These are phyloP conservation scores for Cytospora schulzeri DNA, from an alignment of 2,329 filamentous ascomycete species.

Conservation along the genomic window DNA sequence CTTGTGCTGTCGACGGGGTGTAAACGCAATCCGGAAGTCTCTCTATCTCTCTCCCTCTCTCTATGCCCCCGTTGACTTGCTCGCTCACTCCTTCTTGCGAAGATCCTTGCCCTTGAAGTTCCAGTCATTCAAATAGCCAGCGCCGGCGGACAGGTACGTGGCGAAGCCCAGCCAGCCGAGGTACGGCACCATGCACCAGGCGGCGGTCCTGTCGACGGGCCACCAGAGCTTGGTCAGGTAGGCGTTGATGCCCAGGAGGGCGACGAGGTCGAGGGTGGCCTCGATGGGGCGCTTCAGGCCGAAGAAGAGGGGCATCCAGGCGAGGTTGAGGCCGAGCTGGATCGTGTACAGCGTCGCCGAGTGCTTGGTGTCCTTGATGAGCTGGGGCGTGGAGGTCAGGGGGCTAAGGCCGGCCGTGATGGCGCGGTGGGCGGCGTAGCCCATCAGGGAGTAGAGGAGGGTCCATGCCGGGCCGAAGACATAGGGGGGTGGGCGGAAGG, in stretches of 20 bases:
- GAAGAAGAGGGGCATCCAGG: conserved; percentile 95
- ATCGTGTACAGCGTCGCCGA: conserved; percentile 81
- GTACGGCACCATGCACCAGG: conserved; percentile 78
- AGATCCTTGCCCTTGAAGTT: conserved; percentile 48
- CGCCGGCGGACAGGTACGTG: conserved; percentile 76
- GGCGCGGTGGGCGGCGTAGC: conserved; percentile 83
- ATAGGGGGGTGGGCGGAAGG: conserved; percentile 60
- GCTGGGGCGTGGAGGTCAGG: conserved; percentile 49
- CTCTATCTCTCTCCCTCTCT: too few species aligned
- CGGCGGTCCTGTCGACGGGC: conserved; percentile 70
- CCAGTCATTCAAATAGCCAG: conserved; percentile 71
- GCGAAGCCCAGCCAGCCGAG: conserved; percentile 85
- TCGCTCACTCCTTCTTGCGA: conserved; percentile 31
- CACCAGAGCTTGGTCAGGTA: conserved; percentile 79
- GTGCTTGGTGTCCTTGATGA: conserved; percentile 62
- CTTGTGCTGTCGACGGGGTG: background rate
- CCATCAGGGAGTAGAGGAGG: conserved; percentile 75
- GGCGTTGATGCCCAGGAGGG: conserved; percentile 69
- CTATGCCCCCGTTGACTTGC: too few species aligned
- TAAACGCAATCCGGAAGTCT: background rate
- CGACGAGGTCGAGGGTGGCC: conserved; percentile 74
- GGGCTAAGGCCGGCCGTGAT: conserved; percentile 64
- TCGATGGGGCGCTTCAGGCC: conserved; percentile 70
- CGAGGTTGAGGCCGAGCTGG: conserved; percentile 81
- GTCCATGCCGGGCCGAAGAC: conserved; percentile 70